Conservation (phyloP, 495 filamentous ascomycete genomes). For the Hypoxylon fuscum region DNA sequence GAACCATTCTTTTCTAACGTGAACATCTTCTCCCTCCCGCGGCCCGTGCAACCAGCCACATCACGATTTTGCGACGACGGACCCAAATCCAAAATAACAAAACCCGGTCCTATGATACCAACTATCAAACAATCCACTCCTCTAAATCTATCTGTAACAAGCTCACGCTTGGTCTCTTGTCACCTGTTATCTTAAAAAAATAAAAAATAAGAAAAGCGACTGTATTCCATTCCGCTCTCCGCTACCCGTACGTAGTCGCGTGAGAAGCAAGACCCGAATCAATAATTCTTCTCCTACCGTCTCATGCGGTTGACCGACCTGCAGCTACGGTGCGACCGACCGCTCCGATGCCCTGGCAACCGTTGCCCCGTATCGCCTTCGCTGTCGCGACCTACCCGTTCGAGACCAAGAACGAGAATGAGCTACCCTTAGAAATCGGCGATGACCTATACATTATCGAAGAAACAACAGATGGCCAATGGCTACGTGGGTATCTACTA, state of each 20-base stretch:
- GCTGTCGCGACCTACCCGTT: conserved; percentile 96
- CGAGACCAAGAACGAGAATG: conserved; percentile 81
- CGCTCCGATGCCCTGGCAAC: conserved; percentile 88
- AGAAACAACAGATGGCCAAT: conserved; percentile 83
- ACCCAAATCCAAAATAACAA: conserved; percentile 20
- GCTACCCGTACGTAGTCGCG: conserved; percentile 28
- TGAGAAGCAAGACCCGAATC: conserved; percentile 22
- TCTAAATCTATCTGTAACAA: conserved; percentile 15
- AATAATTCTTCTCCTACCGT: conserved; percentile 23
- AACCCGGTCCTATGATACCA: conserved; percentile 15
- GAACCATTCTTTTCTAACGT: conserved; percentile 18
- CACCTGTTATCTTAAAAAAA: conserved; percentile 2
- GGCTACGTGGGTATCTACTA: conserved; percentile 95
- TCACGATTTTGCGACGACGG: conserved; percentile 37
- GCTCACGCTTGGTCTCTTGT: conserved; percentile 10
- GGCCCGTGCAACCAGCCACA: conserved; percentile 19
- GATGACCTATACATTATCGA: conserved; percentile 99
- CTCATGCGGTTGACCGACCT: conserved; percentile 48
- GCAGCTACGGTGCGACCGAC: conserved; percentile 44
- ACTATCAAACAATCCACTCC: conserved; percentile 3
- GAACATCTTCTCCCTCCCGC: conserved; percentile 9
- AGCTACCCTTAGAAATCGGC: conserved; percentile 95
- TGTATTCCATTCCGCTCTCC: conserved; percentile 10
- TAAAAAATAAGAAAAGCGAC: too few relatives aligned
- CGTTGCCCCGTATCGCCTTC: conserved; percentile 95